A percentile compares a stretch with the other conserved stretches of the same genome.
These are phyloP conservation scores for Scedosporium minutisporum DNA, from an alignment of 2,329 filamentous ascomycete species.

Conservation along the genomic window DNA sequence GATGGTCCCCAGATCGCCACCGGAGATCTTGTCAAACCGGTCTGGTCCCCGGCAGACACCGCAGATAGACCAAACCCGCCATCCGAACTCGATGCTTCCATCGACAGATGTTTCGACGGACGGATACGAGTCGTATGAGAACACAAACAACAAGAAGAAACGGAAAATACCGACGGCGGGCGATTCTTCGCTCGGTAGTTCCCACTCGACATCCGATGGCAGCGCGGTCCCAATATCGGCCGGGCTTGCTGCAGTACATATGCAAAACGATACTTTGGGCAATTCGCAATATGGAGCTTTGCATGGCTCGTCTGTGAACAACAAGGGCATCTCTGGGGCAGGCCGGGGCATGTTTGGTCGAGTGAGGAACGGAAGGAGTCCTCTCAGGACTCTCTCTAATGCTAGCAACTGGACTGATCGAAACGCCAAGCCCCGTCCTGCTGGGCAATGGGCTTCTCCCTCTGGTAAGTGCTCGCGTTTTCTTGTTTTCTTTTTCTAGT, in stretches of 20 bases:
- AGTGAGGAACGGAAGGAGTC: conserved; percentile 49
- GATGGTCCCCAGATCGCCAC: conserved; percentile 34
- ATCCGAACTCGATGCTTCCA: conserved; percentile 30
- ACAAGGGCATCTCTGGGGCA: conserved; percentile 70
- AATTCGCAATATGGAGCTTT: not conserved
- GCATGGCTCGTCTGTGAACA: conserved; percentile 21
- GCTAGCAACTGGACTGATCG: conserved; percentile 44
- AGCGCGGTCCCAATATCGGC: not conserved
- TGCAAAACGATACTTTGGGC: not conserved
- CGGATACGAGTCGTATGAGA: conserved; percentile 95
- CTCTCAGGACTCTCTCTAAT: conserved; percentile 41
- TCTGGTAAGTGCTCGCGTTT: conserved; percentile 30
- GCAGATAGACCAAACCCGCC: not conserved
- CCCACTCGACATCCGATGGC: conserved; percentile 6
- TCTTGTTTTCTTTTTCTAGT: not conserved
- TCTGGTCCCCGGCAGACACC: not conserved
- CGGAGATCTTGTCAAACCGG: conserved; percentile 27
- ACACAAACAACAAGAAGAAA: conserved; percentile 99
- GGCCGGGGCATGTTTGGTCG: conserved; percentile 79
- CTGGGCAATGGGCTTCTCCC: conserved; percentile 30
- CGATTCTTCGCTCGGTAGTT: conserved; percentile 33
- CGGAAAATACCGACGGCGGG: conserved; percentile 90
- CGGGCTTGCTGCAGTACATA: not conserved
- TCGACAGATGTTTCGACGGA: conserved; percentile 67
- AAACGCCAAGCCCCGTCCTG: conserved; percentile 33